Evolutionary conservation across 495 filamentous ascomycete genomes (phyloP).

Genomic region (Halenospora varia): DNA sequence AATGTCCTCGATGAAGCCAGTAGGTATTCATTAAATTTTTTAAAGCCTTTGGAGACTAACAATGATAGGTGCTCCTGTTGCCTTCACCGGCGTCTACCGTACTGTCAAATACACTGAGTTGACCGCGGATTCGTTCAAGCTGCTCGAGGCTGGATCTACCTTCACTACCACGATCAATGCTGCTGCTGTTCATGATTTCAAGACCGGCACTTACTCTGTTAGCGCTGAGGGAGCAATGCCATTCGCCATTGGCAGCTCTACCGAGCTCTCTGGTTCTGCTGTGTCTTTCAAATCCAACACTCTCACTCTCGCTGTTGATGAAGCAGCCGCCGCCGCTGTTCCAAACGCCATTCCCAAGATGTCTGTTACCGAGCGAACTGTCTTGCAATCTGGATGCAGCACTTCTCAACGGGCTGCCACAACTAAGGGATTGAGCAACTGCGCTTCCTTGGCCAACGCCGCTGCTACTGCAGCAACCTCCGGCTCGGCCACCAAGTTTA

Average conservation of each 20-base stretch:
- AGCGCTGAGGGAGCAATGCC: conserved; percentile 46
- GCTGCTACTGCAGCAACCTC: conserved; percentile 48
- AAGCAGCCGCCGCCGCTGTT: conserved; percentile 38
- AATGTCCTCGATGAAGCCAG: conserved; percentile 44
- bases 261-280: conserved; percentile 37
- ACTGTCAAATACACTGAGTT: conserved; percentile 43
- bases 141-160: conserved; percentile 51
- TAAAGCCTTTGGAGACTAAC: neutral
- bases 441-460: conserved; percentile 44
- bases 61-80: conserved; percentile 39
- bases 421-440: conserved; percentile 29
- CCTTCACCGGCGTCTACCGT: conserved; percentile 55
- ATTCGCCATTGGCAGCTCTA: conserved; percentile 43
- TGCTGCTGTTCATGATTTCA: conserved; percentile 52
- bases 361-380: conserved; percentile 45
- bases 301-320: conserved; percentile 46
- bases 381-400: conserved; percentile 44
- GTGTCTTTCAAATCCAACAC: conserved; percentile 44
- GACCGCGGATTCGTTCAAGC: conserved; percentile 46
- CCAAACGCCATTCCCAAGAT: conserved; percentile 37
- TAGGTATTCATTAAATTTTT: conserved; percentile 3
- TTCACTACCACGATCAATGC: conserved; percentile 54
- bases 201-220: conserved; percentile 42
- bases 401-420: conserved; percentile 26
- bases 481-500: conserved; percentile 47